Evolutionary conservation across 257 asterid genomes (phyloP).

Genomic region (Cruciata laevipes): DNA sequence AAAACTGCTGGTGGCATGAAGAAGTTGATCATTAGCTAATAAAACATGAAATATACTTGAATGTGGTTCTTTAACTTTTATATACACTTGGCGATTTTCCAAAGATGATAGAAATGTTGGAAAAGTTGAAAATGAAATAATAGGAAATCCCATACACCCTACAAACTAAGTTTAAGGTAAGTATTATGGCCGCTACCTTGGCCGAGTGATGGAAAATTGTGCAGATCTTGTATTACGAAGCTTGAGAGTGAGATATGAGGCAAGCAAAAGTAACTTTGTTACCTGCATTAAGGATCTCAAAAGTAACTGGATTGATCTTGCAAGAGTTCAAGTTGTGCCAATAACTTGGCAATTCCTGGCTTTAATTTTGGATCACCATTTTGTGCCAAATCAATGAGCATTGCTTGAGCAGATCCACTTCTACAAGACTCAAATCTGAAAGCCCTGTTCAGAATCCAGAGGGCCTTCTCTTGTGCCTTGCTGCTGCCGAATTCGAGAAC

Average conservation of each 20-base stretch:
- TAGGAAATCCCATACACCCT: too few relatives aligned
- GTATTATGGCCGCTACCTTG: too few relatives aligned
- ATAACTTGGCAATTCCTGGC: constrained; percentile 52
- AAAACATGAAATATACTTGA: too few relatives aligned
- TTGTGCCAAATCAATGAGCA: constrained; percentile 70
- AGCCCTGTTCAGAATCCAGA: constrained; percentile 69
- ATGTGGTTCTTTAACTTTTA: neutral
- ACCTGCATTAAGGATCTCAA: constrained; percentile 20
- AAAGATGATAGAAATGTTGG: neutral
- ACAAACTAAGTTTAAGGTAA: too few relatives aligned
- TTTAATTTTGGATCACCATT: constrained; percentile 57
- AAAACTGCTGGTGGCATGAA: too few relatives aligned
- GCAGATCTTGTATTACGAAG: neutral
- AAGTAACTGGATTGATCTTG: constrained; percentile 68
- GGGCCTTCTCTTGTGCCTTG: constrained; percentile 50
- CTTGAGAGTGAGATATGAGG: neutral
- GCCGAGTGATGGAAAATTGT: neutral
- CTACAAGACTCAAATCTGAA: constrained; percentile 50
- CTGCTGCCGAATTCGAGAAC: constrained; percentile 47
- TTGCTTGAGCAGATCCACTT: constrained; percentile 52
- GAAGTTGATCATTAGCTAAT: too few relatives aligned
- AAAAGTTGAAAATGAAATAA: neutral
- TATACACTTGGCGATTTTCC: neutral
- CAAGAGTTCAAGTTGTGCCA: constrained; percentile 80
- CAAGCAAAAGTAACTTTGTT: neutral